Conservation (phyloP, 768 basidiomycete species). For the Mycena indigotica region DNA sequence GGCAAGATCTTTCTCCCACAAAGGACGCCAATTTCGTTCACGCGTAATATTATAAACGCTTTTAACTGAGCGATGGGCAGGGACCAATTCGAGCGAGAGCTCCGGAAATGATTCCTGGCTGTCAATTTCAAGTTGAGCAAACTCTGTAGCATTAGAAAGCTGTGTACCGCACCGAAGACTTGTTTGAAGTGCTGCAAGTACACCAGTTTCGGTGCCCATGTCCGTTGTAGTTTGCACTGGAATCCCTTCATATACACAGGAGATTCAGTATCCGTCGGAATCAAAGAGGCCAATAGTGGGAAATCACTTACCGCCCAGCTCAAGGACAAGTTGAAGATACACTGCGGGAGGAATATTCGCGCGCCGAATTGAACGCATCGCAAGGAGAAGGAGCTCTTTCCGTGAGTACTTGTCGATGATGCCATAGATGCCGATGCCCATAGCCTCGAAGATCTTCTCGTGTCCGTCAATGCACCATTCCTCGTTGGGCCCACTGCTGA, state of each 20-base stretch:
- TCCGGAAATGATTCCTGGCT: slow-evolving; percentile 21
- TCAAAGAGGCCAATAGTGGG: slow-evolving; percentile 4
- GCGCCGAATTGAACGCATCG: slow-evolving; percentile 23
- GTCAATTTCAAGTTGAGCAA: not conserved
- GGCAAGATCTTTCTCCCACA: slow-evolving; percentile 29
- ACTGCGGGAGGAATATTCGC: slow-evolving; percentile 23
- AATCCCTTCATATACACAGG: slow-evolving; percentile 23
- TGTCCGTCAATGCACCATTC: slow-evolving; percentile 34
- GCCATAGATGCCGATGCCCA: slow-evolving; percentile 32
- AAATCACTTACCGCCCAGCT: slow-evolving; percentile 16
- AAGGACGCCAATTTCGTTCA: slow-evolving; percentile 31
- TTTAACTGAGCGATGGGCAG: slow-evolving; percentile 27
- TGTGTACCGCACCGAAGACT: slow-evolving; percentile 20
- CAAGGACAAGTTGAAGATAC: slow-evolving; percentile 16
- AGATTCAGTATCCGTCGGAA: too few species aligned
- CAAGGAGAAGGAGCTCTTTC: slow-evolving; percentile 17
- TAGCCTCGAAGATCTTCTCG: slow-evolving; percentile 27
- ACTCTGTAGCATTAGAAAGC: not conserved
- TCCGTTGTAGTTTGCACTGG: slow-evolving; percentile 22
- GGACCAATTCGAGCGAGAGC: slow-evolving; percentile 22
- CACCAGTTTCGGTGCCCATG: slow-evolving; percentile 27
- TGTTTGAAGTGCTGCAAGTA: slow-evolving; percentile 25
- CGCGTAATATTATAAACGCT: slow-evolving; percentile 34
- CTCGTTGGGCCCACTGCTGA: slow-evolving; percentile 30
- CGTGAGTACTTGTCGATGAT: slow-evolving; percentile 28